These are phyloP conservation scores for Plantago major DNA, from an alignment of 257 asterid genomes.

Conservation along the genomic window DNA sequence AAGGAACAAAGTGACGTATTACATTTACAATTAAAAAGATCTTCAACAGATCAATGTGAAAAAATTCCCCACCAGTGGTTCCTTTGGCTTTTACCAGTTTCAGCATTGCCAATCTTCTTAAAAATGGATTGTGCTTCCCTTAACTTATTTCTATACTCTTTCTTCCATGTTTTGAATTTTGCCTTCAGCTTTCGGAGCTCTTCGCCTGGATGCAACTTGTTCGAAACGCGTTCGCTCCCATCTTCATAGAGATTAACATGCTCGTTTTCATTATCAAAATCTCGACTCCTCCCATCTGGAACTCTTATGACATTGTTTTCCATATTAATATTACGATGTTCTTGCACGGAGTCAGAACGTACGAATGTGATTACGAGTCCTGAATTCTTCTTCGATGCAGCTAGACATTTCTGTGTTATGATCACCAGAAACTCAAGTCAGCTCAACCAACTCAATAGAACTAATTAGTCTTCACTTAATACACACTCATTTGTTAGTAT, in stretches of 20 bases:
- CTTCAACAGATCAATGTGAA: constrained; percentile 10
- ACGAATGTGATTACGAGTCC: constrained; percentile 13
- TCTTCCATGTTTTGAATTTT: constrained; percentile 59
- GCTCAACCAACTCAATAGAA: too few species aligned
- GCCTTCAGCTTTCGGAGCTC: constrained; percentile 48
- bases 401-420: constrained; percentile 43
- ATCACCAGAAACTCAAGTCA: background rate
- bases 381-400: constrained; percentile 26
- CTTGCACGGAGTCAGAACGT: constrained; percentile 16
- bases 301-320: background rate
- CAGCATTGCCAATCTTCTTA: constrained; percentile 36
- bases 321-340: constrained; percentile 5
- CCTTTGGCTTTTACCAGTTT: constrained; percentile 29
- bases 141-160: constrained; percentile 47
- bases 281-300: constrained; percentile 5
- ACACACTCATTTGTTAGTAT: too few species aligned
- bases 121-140: constrained; percentile 40
- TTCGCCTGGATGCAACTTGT: constrained; percentile 14
- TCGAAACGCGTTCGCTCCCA: constrained; percentile 5
- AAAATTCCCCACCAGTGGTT: constrained; percentile 71
- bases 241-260: too few species aligned
- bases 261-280: constrained; percentile 1
- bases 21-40: background rate
- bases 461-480: too few species aligned
- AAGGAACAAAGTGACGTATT: too few species aligned